phyloP scores from a whole-genome alignment of 345 rosid genomes.

The Turnera subulata region DNA sequence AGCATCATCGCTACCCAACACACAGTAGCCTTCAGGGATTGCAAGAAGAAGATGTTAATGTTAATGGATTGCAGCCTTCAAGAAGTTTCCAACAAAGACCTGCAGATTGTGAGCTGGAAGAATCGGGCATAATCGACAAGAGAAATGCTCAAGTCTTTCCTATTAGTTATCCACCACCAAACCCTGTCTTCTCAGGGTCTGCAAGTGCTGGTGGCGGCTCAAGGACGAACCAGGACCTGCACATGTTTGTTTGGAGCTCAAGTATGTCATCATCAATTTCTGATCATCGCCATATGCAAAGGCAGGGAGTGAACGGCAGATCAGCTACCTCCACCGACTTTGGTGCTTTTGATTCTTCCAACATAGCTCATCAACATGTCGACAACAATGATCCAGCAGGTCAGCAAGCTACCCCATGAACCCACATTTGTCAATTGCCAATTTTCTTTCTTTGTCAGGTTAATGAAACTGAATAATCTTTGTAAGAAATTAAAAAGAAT shows the following conservation, averaged over 20 bases:
- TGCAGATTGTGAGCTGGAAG: neutral
- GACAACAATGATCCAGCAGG: neutral
- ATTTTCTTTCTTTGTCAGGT: neutral
- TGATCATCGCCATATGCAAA: slow-evolving; percentile 5
- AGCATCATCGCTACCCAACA: too few species aligned
- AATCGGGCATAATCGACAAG: neutral
- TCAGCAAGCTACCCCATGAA: neutral
- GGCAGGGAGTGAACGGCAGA: slow-evolving; percentile 15
- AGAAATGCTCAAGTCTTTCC: neutral
- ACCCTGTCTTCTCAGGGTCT: neutral
- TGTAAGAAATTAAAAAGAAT: too few species aligned
- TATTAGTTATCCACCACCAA: too few species aligned
- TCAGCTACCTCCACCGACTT: slow-evolving; percentile 14
- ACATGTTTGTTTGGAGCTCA: slow-evolving; percentile 35
- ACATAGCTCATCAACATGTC: neutral
- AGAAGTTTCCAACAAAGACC: neutral
- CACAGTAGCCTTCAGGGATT: too few species aligned
- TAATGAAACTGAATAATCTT: too few species aligned
- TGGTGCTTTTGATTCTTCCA: too few species aligned
- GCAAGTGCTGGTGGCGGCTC: neutral
- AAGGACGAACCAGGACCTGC: slow-evolving; percentile 17
- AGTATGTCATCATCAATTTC: slow-evolving; percentile 23
- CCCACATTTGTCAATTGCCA: neutral
- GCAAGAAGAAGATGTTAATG: slow-evolving; percentile 4
- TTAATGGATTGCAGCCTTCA: neutral